A percentile compares a stretch with the other conserved stretches of the same genome.
These are phyloP conservation scores for Botrytis elliptica DNA, from an alignment of 2,329 filamentous ascomycete genomes.

Conservation along the genomic window DNA sequence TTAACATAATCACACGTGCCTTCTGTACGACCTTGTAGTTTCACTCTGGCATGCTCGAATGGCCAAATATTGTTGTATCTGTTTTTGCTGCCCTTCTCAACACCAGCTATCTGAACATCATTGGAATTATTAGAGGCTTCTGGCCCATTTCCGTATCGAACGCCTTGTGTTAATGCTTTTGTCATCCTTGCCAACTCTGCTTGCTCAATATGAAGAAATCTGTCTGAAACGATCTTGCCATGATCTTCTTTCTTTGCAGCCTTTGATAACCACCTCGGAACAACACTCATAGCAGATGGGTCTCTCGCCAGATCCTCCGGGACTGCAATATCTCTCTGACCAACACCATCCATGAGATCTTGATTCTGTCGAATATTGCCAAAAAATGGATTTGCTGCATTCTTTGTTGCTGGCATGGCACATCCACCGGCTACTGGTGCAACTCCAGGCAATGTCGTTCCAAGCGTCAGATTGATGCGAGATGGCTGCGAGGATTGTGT, in stretches of 20 bases:
- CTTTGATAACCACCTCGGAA: constrained; percentile 76
- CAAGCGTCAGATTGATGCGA: constrained; percentile 52
- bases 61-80: constrained; percentile 97
- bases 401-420: constrained; percentile 67
- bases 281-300: constrained; percentile 41
- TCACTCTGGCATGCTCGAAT: constrained; percentile 90
- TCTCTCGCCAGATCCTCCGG: constrained; percentile 49
- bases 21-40: constrained; percentile 63
- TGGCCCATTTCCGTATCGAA: constrained; percentile 51
- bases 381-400: constrained; percentile 84
- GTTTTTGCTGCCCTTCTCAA: constrained; percentile 94
- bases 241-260: constrained; percentile 67
- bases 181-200: constrained; percentile 91
- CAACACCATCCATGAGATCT: constrained; percentile 90
- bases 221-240: constrained; percentile 77
- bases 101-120: constrained; percentile 75
- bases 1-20: constrained; percentile 92
- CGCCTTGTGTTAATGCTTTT: constrained; percentile 65
- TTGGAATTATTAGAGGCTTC: constrained; percentile 27
- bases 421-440: constrained; percentile 88
- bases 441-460: constrained; percentile 49
- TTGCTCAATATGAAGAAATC: constrained; percentile 80
- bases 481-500: constrained; percentile 39
- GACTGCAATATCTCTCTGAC: constrained; percentile 67
- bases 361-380: constrained; percentile 95